Conservation (phyloP, 805 yeast genomes). For the Ogataea trehaloabstinens region DNA sequence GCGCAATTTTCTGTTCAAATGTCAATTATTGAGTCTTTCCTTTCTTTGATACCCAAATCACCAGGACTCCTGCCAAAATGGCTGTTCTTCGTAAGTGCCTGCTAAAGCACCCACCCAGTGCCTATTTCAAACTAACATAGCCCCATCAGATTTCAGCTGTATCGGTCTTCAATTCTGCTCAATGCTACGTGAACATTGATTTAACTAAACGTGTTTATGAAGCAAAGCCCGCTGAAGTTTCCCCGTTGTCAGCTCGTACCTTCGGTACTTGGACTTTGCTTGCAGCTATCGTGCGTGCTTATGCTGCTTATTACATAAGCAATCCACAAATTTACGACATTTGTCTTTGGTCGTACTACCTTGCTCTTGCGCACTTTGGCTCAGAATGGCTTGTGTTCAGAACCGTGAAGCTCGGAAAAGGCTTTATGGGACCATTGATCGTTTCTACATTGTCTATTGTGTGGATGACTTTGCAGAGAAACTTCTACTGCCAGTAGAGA, state of each 20-base stretch:
- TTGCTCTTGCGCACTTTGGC: constrained; percentile 83
- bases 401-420: constrained; percentile 83
- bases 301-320: constrained; percentile 76
- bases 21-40: no score
- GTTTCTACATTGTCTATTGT: constrained; percentile 69
- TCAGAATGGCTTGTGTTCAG: constrained; percentile 78
- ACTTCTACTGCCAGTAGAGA: constrained; percentile 44
- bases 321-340: constrained; percentile 73
- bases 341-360: constrained; percentile 72
- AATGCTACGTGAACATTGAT: constrained; percentile 69
- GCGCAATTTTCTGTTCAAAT: no score
- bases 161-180: constrained; percentile 87
- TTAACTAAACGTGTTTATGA: constrained; percentile 82
- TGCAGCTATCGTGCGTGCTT: constrained; percentile 78
- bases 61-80: constrained; percentile 73
- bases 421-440: constrained; percentile 83
- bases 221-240: constrained; percentile 55
- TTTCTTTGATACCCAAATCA: constrained; percentile 41
- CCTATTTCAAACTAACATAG: no score
- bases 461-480: constrained; percentile 80
- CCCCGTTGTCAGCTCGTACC: constrained; percentile 80
- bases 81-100: constrained; percentile 56
- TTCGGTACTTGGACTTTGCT: constrained; percentile 98
- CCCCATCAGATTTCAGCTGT: constrained; percentile 63
- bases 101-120: background rate